Base-by-base conservation (phyloP, 352 stramenopile species). In the Phytophthora agathidicida region DNA sequence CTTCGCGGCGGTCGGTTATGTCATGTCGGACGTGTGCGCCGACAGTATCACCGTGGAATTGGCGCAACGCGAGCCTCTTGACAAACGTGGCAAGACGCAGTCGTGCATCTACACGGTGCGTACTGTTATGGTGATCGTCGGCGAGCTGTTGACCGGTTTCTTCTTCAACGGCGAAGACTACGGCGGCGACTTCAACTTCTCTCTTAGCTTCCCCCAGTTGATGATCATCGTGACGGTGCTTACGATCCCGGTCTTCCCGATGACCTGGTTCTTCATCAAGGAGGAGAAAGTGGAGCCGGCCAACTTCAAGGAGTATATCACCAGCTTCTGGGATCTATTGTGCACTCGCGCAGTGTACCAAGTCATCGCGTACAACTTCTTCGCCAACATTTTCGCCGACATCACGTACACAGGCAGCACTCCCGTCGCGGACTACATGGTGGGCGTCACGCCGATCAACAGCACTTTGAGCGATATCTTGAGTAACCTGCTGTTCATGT, bases 11-110 rank as follows among this genome's bases (percentile, higher is more conserved):
- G 44, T 67, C 4, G 63, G 63, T 0, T 72, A 72, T 17, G 45
- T 72, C 11, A 41, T 72, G 22, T 56, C 63, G 33, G 56, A 72
- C 26, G 63, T 72, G 9, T 60, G 44, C 7, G 63, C 63, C 4
- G 63, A 80, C 39, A 65, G 49, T 52, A 61, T 80, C 19, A 56
- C 73, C 7, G 62, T 75, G 3, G 68, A 77, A 8, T 54, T 77
- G 16, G 69, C 71, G 8, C 71, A 80, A 50, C 68, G 71, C 8
- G 71, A 80, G 39, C 71, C 71, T 0, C 33, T 65, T 0, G 58
- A 60, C n/a, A 69, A 61, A n/a, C 71, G 71, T 19, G 71, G 71
- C 10, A 66, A 58, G 38, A 76, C 66, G 8, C 70, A 79, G 20
- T 60, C 53, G 7, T 36, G 32, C 7, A 60, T 60, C 20, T 66